A percentile compares a stretch with the other conserved stretches of the same genome.
phyloP scores from a whole-genome alignment of 768 basidiomycete species.

The Suillus discolor region DNA sequence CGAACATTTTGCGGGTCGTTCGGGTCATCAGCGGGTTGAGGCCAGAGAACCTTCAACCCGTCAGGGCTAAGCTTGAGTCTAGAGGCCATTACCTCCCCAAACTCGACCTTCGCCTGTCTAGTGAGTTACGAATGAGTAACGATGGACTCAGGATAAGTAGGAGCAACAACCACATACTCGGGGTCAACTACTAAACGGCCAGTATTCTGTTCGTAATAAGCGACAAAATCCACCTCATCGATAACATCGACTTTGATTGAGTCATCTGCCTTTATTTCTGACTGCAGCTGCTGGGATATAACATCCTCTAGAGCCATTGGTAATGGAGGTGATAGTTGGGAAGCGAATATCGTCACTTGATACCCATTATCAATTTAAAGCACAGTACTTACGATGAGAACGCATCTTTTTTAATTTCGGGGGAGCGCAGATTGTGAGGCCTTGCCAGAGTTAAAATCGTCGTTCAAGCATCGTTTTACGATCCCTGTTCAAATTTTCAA shows the following conservation, averaged over 20 bases:
- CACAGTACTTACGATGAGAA: background rate
- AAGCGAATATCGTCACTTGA: background rate
- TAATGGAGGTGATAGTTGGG: background rate
- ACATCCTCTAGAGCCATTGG: background rate
- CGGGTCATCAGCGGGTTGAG: constrained; percentile 51
- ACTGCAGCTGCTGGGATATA: background rate
- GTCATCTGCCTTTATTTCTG: background rate
- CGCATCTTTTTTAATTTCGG: background rate
- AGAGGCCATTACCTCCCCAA: constrained; percentile 47
- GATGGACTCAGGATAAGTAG: no score
- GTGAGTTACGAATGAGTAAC: background rate
- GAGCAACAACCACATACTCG: constrained; percentile 39
- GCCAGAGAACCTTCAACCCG: constrained; percentile 54
- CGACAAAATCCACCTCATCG: constrained; percentile 35
- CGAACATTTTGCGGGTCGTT: constrained; percentile 58
- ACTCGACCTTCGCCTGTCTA: constrained; percentile 51
- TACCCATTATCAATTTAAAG: background rate
- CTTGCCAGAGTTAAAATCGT: no score
- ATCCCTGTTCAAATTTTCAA: no score
- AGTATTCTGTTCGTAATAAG: constrained; percentile 55
- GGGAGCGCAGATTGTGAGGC: background rate
- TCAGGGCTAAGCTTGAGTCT: constrained; percentile 48
- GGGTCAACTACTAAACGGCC: constrained; percentile 67
- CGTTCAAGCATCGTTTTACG: no score
- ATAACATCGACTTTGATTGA: background rate